Evolutionary conservation across 441 rosid genomes (phyloP), one percentile per base, ranked within the genome.

Genomic region (Adansonia gregorii): DNA sequence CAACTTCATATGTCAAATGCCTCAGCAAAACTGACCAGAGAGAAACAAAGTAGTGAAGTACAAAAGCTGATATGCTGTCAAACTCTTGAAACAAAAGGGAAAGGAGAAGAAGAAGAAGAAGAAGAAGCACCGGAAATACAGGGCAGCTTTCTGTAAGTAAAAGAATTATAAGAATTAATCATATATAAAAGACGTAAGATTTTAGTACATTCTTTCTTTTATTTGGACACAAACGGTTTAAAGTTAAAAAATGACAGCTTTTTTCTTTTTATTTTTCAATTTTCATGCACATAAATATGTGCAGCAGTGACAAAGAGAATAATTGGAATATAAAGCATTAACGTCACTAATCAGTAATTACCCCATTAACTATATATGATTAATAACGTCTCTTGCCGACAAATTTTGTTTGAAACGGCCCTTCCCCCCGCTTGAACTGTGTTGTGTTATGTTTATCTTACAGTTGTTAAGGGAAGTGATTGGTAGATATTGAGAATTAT

Each of bases 361-460:
- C 78, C 86, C 74, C 78, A 61, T 65, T 72, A 55, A 49, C 72
- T 70, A 31, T 81, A 52, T 71, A 83, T 87, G 89, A 84, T 82
- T 83, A 79, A 72, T 74, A 89, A 85, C 87, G 83, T 83, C 82
- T 84, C 81, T 87, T 77, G 97, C 97, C 94, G 94, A 94, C 97
- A 89, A 82, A 72, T 67, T 56, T 80, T 83, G 70, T 78, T 78
- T 69, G 78, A 76, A 84, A 76, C 85, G 86, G 85, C 77, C 80
- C 79, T 46, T 68, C 73, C 69, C 73, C 68, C 43, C 2, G 35
- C 35, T 27, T 27, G 35, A 27, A 27, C 35, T 27, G 35, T 27
- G 35, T 27, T 27, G 8, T 49, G 54, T 12, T 49, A 4, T 74
- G 51, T 73, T 74, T 58, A 67, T 20, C 31, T 70, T 46, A 41